Conservation (phyloP, 179 eudicot genomes). For the Amaranthus tricolor region DNA sequence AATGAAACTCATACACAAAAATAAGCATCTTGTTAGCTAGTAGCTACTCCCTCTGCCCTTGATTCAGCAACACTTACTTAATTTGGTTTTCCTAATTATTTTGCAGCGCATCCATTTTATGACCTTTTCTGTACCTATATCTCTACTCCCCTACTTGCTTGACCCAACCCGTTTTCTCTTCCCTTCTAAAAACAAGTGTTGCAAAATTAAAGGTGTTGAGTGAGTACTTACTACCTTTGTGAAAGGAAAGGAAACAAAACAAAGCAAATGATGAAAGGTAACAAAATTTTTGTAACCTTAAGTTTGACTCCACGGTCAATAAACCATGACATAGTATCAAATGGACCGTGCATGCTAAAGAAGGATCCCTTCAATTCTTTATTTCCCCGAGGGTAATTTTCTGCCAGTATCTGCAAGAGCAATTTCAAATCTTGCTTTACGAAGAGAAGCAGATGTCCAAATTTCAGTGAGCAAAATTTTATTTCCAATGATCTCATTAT, state of each 20-base stretch:
- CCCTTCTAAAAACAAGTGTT: too few relatives aligned
- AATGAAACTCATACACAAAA: not conserved
- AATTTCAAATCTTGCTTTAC: not conserved
- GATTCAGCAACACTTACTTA: too few relatives aligned
- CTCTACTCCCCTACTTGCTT: too few relatives aligned
- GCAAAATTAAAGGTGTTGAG: not conserved
- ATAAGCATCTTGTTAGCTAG: too few relatives aligned
- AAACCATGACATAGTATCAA: conserved; percentile 94
- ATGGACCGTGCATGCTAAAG: conserved; percentile 75
- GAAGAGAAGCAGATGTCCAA: not conserved
- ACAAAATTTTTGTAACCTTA: conserved; percentile 45
- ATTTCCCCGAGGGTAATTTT: conserved; percentile 82
- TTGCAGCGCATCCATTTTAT: too few relatives aligned
- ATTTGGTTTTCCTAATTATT: too few relatives aligned
- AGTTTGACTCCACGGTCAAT: conserved; percentile 77
- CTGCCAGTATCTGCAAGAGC: conserved; percentile 56
- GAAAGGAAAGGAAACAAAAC: not conserved
- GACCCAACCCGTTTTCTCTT: too few relatives aligned
- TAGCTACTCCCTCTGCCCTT: too few relatives aligned
- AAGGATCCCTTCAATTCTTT: conserved; percentile 81
- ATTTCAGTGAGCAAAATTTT: not conserved
- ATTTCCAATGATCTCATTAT: not conserved
- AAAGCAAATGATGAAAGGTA: not conserved
- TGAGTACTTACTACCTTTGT: not conserved
- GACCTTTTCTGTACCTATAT: too few relatives aligned